Evolutionary conservation across 2,329 filamentous ascomycete species (phyloP), one percentile per base, ranked within the genome.

Genomic region (Cladosporium sp.): DNA sequence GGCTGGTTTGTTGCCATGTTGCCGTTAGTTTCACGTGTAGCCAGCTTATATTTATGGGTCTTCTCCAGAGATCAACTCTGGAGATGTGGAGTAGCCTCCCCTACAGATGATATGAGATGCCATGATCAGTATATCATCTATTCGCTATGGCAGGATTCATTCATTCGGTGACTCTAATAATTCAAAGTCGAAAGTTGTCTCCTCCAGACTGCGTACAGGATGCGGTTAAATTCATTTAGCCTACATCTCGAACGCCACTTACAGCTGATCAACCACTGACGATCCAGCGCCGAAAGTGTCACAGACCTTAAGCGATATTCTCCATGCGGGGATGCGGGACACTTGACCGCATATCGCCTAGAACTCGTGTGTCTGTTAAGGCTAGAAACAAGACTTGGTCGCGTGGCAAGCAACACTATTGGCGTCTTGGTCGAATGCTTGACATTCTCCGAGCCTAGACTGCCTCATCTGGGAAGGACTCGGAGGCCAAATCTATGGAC

Each of bases 381-480:
- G 37, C 37, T 37, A 25, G n/a, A 34, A n/a, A 53, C 37, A 53
- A 53, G 50, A 53, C 22, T 34, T 42, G 50, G 36, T 13, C n/a
- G 25, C 15, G 45, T 34, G 45, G 45, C 2, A 20, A 48, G 12
- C 24, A 25, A 48, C 24, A 15, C 15, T 15, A 34, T 48, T 53
- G 50, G 50, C 50, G 37, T 32, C 50, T 53, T 53, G 34, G 37
- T 44, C 50, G 36, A 53, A 42, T 32, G 50, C 50, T 53, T 53
- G 40, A 36, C 50, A 42, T 15, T 53, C 35, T 13, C 48, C 19
- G 28, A 36, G 48, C 45, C 45, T 35, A 48, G 45, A 48, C 19
- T 48, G 17, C 45, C 45, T 19, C 28, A 24, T 45, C 42, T 12
- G 42, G 32, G 9, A 10, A 34, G 28, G 45, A 35, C 28, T 48